Evolutionary conservation across 345 rosid species (phyloP), one percentile per base, ranked within the genome.

Genomic region (Salix exigua): DNA sequence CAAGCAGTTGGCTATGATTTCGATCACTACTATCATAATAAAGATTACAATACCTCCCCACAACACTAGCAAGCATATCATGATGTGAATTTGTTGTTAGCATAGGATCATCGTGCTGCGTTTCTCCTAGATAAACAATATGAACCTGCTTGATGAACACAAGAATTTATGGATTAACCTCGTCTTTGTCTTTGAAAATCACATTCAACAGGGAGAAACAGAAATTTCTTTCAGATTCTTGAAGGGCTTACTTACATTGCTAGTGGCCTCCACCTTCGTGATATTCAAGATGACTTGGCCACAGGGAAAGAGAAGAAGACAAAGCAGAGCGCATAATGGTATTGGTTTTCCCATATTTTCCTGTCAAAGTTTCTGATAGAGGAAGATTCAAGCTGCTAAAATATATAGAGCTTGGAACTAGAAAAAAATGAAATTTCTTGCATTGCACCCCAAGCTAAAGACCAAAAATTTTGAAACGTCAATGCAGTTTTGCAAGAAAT

Each of bases 101-200:
- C 61, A 86, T 67, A 6, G 86, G 88, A 76, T 85, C 73, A n/a
- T 82, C 82, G 58, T 79, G 87, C 78, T 75, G 82, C 83, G 66
- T 89, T 80, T 82, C 89, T 48, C 97, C 94, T 78, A 89, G 71
- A 67, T 90, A 91, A 53, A 89, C 85, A 11, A 90, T 86, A 76
- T 90, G 89, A 75, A 90, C 86, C 94, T 90, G 87, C 73, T 63
- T 11, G 26, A 71, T 35, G 26, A 68, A 66, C 40, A 66, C 25
- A 58, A 60, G 2, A 81, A 25, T 25, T 16, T 50, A 65, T 55
- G 68, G 25, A 55, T 23, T 3, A 58, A 40, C 42, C 23, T 44
- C 28, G 33, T 33, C 25, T 6, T 25, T 50, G 23, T n/a, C 16
- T n/a, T 4, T 35, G 25, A 9, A 25, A 38, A 38, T 7, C 23